A percentile compares a stretch with the other conserved stretches of the same genome.
phyloP scores from a whole-genome alignment of 768 basidiomycete species.

The Leccinellum albellum region DNA sequence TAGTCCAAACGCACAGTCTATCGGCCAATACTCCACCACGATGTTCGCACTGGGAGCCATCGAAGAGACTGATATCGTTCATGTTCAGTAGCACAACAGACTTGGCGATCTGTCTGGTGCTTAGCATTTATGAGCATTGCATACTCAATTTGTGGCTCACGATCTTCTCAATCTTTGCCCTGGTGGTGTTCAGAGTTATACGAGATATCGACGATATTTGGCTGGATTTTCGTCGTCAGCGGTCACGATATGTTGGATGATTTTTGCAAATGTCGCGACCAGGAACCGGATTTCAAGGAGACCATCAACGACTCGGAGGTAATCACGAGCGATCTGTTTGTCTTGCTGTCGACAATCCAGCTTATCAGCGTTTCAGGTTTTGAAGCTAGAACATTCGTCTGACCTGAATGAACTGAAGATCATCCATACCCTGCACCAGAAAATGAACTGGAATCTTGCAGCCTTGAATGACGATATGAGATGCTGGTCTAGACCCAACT shows the following conservation, averaged over 20 bases:
- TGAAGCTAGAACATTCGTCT: slow-evolving; percentile 38
- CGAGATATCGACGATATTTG: slow-evolving; percentile 22
- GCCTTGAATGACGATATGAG: slow-evolving; percentile 35
- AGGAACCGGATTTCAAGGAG: slow-evolving; percentile 33
- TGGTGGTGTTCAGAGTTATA: too few relatives aligned
- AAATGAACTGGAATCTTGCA: slow-evolving; percentile 37
- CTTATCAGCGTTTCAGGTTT: slow-evolving; percentile 21
- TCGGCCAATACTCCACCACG: too few relatives aligned
- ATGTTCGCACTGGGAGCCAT: too few relatives aligned
- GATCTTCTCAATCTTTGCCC: too few relatives aligned
- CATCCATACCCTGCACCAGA: slow-evolving; percentile 29
- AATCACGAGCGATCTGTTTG: neutral
- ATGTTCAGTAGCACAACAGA: too few relatives aligned
- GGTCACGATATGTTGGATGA: slow-evolving; percentile 37
- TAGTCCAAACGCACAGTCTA: too few relatives aligned
- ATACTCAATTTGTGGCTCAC: too few relatives aligned
- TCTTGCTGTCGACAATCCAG: neutral
- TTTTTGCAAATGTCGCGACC: slow-evolving; percentile 38
- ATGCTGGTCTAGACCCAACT: too few relatives aligned
- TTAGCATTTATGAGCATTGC: too few relatives aligned
- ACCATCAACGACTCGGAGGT: slow-evolving; percentile 16
- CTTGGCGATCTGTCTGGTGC: too few relatives aligned
- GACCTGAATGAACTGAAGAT: slow-evolving; percentile 23
- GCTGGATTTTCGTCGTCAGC: slow-evolving; percentile 40
- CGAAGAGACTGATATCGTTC: too few relatives aligned